Base-by-base conservation (phyloP, 495 filamentous ascomycete species). In the Neurospora sublineolata region DNA sequence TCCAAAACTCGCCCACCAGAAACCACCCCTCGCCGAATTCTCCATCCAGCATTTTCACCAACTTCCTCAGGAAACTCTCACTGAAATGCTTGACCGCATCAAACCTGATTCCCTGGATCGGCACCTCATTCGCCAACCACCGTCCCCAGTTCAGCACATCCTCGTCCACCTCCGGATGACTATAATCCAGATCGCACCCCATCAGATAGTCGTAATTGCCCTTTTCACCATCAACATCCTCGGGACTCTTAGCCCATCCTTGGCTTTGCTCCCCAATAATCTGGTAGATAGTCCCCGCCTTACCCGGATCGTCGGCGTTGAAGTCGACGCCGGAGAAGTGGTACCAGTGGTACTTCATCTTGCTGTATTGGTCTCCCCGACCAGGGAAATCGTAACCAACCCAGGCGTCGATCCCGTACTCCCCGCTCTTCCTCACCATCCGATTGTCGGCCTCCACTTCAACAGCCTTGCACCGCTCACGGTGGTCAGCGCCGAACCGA, bases 21-120 rank as follows among this genome's bases (percentile, higher is more conserved):
- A 92, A 91, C 78, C 86, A 88, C 10, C 87, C 84, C 5, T 81
- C 74, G 12, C 86, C 87, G 67, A 83, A 79, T 1, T 77, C 79
- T 37, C 83, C 76, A 38, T 88, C 84, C 44, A 92, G 73, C 68
- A 84, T 78, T 3, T 80, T 76, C 37, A 91, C 84, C 72, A 92
- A 90, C 4, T 86, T 81, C 37, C 82, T 82, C 20, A 90, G 85
- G 75, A 93, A 93, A 1, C 82, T 82, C 69, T 87, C 84, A 14
- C 87, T 89, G 77, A 89, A 91, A 79, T 94, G 91, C 76, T 92
- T 90, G 23, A 88, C 86, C 16, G 90, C 91, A 78, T 94, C 91
- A n/a, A 94, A 84, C 9, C 91, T 84, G 74, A 94, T 89, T 8
- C 91, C 91, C 73, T 84, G 83, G 23, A 93, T 79, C 1, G 86